Evolutionary conservation across 1,139 yeast species (phyloP), one percentile per base, ranked within the genome.

Genomic region (Candida labiduridarum): DNA sequence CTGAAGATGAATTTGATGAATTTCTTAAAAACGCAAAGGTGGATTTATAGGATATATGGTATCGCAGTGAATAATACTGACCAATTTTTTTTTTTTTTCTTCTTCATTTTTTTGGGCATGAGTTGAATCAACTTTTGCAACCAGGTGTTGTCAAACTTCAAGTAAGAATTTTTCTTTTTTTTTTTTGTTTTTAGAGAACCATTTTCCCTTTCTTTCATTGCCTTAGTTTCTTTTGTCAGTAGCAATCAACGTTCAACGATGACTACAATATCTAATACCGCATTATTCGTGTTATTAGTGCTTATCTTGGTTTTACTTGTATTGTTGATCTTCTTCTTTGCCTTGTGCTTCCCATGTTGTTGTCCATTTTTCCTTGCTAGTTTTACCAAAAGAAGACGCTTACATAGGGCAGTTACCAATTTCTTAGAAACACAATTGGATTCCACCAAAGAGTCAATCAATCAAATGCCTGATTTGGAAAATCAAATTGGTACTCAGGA

Each of bases 1-100:
- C 65, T 7, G 76, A 70, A 25, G 69, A 59, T 4, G 77, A 72
- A 45, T 58, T 71, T 42, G 66, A 69, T 19, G 43, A 49, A 15
- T 62, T 68, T 49, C 42, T 67, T 29, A 48, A 51, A 30, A 36
- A 52, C 19, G 52, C 59, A 4, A 53, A 52, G 33, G 44, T 56
- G 27, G 56, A 54, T 46, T 38, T 55, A 41, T 31, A 44, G 19
- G n/a, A 19, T 4, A 19, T 38, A 46, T 15, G 31, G 31, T 25
- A 9, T 4, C 29, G 44, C 29, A 33, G 40, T 45, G 53, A 27
- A 33, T 25, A 27, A 3, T 44, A 30, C 12, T 14, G 34, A 34
- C 12, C 4, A 41, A 6, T 29, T 18, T 19, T 40, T n/a, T 31
- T 36, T 27, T 9, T 18, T 10, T 36, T 11, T 10, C 18, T 12